A percentile compares a stretch with the other conserved stretches of the same genome.
phyloP scores from a whole-genome alignment of 371 early-diverging fungal species.

The Mucor sp. region DNA sequence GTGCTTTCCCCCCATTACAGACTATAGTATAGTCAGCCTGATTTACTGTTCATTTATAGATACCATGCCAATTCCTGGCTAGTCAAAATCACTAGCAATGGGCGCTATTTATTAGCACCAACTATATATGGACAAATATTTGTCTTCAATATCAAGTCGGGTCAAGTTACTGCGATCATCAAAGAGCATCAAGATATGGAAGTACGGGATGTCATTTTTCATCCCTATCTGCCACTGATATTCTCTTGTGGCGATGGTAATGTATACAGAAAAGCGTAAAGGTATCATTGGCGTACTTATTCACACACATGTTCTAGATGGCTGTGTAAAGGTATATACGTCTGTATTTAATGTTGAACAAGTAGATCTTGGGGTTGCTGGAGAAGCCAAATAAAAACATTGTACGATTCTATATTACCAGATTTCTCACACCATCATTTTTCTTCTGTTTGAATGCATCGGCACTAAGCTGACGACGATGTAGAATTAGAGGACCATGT shows the following conservation, averaged over 20 bases:
- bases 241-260: constrained; percentile 87
- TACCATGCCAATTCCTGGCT: constrained; percentile 93
- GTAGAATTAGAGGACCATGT: neutral
- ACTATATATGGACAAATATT: constrained; percentile 87
- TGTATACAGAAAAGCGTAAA: neutral
- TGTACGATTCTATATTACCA: neutral
- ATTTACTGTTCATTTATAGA: constrained; percentile 30
- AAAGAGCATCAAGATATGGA: constrained; percentile 86
- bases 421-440: neutral
- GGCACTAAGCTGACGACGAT: neutral
- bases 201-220: constrained; percentile 90
- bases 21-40: neutral
- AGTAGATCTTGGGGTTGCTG: neutral
- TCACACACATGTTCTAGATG: constrained; percentile 21
- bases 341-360: constrained; percentile 18
- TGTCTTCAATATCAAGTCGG: constrained; percentile 75
- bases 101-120: constrained; percentile 84
- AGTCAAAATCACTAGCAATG: constrained; percentile 83
- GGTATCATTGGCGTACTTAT: neutral
- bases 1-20: too few species aligned
- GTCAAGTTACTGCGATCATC: constrained; percentile 73
- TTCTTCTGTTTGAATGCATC: neutral
- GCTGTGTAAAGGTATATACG: constrained; percentile 43
- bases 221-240: constrained; percentile 76
- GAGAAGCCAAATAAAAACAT: neutral